These are phyloP conservation scores for Penicillium nucicola DNA, from an alignment of 495 filamentous ascomycete species.

Conservation along the genomic window DNA sequence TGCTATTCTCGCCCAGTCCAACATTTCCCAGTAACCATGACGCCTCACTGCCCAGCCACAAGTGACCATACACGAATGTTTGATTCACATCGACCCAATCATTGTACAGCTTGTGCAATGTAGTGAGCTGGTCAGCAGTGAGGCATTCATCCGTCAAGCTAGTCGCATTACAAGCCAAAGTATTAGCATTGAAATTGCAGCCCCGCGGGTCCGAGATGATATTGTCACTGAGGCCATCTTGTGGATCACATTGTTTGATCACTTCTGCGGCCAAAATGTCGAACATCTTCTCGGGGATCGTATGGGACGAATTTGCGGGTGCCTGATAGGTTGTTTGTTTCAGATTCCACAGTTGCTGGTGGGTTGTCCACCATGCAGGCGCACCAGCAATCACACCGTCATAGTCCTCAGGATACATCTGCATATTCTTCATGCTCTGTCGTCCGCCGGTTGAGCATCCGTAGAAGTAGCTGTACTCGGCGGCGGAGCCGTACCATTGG, in stretches of 20 bases:
- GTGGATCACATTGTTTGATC: constrained; percentile 48
- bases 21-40: not conserved
- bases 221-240: constrained; percentile 51
- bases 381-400: constrained; percentile 27
- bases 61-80: constrained; percentile 19
- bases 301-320: constrained; percentile 1
- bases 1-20: not conserved
- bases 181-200: constrained; percentile 45
- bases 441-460: constrained; percentile 60
- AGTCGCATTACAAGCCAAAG: constrained; percentile 36
- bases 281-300: constrained; percentile 10
- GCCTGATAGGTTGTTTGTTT: constrained; percentile 35
- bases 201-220: constrained; percentile 50
- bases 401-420: constrained; percentile 46
- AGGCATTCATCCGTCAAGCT: constrained; percentile 37
- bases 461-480: constrained; percentile 51
- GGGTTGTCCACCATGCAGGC: constrained; percentile 47
- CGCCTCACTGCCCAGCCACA: constrained; percentile 1
- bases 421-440: constrained; percentile 52
- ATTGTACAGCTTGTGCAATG: constrained; percentile 46
- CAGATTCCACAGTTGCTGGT: constrained; percentile 47
- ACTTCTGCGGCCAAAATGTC: constrained; percentile 4
- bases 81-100: constrained; percentile 31
- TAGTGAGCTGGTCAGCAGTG: constrained; percentile 45
- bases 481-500: constrained; percentile 41